Conservation (phyloP, 495 filamentous ascomycete species). For the Hypoxylon cercidicola region DNA sequence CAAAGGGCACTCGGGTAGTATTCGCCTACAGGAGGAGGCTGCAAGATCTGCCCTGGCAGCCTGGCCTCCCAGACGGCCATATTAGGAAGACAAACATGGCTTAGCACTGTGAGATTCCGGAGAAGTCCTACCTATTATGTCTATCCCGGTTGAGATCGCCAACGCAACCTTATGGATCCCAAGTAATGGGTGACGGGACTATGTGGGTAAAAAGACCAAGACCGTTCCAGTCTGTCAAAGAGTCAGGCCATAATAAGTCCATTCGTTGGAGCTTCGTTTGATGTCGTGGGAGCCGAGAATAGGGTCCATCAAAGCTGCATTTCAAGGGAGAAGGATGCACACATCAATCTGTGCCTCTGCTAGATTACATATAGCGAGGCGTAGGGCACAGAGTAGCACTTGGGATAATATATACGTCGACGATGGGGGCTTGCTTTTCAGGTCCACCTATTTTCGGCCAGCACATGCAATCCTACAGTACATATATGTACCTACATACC, state of each 20-base stretch:
- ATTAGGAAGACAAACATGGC: slow-evolving; percentile 6
- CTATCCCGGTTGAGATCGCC: slow-evolving; percentile 23
- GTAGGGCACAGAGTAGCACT: not conserved
- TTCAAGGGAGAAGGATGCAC: slow-evolving; percentile 34
- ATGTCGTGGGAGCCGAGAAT: slow-evolving; percentile 26
- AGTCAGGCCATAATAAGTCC: slow-evolving; percentile 22
- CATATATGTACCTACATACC: not conserved
- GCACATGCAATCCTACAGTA: slow-evolving; percentile 9
- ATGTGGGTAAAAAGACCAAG: slow-evolving; percentile 14
- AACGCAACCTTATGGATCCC: slow-evolving; percentile 21
- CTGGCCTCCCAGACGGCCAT: not conserved
- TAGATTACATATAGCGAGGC: slow-evolving; percentile 16
- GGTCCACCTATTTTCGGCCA: slow-evolving; percentile 18
- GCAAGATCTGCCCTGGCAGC: slow-evolving; percentile 5
- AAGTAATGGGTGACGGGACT: not conserved
- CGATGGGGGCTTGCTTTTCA: slow-evolving; percentile 18
- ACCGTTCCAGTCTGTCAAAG: slow-evolving; percentile 15
- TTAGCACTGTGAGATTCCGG: slow-evolving; percentile 3
- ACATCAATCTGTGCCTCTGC: slow-evolving; percentile 2
- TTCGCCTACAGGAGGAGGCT: slow-evolving; percentile 10
- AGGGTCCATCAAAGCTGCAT: slow-evolving; percentile 26
- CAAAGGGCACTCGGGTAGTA: slow-evolving; percentile 6
- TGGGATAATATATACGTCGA: slow-evolving; percentile 8
- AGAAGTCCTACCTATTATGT: slow-evolving; percentile 8
- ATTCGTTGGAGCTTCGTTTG: slow-evolving; percentile 10